Percentiles rank a stretch among this genome's conserved stretches.
phyloP scores from a whole-genome alignment of 441 rosid species.

The Pelargonium cotyledonis region DNA sequence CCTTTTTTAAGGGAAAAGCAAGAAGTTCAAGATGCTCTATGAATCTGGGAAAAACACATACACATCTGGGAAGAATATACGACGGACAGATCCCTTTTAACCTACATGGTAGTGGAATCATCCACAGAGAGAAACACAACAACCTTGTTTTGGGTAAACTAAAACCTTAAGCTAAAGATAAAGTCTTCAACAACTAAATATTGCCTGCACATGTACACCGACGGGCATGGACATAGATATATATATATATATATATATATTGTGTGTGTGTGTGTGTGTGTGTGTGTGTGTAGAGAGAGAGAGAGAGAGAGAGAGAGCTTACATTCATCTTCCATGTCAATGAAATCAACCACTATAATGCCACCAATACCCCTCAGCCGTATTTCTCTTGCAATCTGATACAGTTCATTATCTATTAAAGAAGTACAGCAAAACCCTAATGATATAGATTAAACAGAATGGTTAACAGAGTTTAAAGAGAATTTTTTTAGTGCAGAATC shows the following conservation, averaged over 20 bases:
- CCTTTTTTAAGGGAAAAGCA: not conserved
- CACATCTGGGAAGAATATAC: not conserved
- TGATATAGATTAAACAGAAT: constrained; percentile 10
- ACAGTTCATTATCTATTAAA: constrained; percentile 18
- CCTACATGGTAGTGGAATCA: not conserved
- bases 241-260: too few relatives aligned
- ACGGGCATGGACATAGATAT: not conserved
- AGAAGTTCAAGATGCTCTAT: not conserved
- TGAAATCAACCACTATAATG: constrained; percentile 95
- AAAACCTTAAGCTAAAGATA: not conserved
- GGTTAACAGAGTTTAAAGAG: not conserved
- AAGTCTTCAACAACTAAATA: not conserved
- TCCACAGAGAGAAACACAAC: not conserved
- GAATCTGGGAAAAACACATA: not conserved
- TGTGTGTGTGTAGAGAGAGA: too few relatives aligned
- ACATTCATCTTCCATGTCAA: constrained; percentile 92
- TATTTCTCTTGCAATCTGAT: constrained; percentile 94
- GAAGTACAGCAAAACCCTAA: constrained; percentile 14
- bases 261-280: too few relatives aligned
- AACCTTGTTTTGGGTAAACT: not conserved
- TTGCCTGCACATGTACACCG: not conserved
- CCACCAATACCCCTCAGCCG: constrained; percentile 95
- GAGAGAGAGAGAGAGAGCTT: constrained; percentile 25
- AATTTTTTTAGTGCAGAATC: too few relatives aligned
- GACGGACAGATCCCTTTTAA: not conserved